phyloP scores from a whole-genome alignment of 2,329 filamentous ascomycete genomes.

The Colletotrichum falcatum region DNA sequence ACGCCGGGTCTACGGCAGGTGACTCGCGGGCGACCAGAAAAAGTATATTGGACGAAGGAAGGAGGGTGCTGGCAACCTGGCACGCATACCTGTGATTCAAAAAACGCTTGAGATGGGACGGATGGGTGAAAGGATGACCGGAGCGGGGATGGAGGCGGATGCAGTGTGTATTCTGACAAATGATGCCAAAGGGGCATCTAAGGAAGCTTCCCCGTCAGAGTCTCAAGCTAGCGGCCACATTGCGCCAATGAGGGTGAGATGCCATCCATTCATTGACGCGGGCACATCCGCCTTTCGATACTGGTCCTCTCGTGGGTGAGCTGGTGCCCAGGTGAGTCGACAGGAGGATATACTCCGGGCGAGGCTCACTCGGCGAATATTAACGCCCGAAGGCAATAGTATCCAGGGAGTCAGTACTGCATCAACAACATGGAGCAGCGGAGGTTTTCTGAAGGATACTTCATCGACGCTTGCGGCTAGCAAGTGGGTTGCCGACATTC shows the following conservation, averaged over 20 bases:
- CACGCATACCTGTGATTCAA: background rate
- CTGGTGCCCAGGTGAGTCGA: constrained; percentile 1
- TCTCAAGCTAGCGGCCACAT: background rate
- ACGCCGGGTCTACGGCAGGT: constrained; percentile 15
- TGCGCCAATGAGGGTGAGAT: background rate
- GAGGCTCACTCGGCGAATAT: constrained; percentile 17
- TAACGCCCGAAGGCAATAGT: constrained; percentile 7
- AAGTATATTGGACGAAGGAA: constrained; percentile 2
- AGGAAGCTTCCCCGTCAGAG: constrained; percentile 20
- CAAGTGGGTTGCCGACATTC: background rate
- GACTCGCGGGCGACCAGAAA: constrained; percentile 10
- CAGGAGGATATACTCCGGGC: background rate
- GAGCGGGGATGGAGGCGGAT: background rate
- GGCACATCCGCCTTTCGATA: background rate
- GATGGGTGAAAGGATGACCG: background rate
- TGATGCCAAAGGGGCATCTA: constrained; percentile 1
- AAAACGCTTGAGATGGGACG: constrained; percentile 5
- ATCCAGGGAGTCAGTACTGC: rapidly evolving
- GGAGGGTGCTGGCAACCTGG: too few species aligned
- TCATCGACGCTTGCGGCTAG: background rate
- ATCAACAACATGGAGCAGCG: background rate
- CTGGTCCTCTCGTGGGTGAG: background rate
- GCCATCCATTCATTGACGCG: background rate
- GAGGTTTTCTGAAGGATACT: constrained; percentile 7
- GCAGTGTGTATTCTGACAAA: background rate